A percentile compares a stretch with the other conserved stretches of the same genome.
These are phyloP conservation scores for Saksenaea vasiformis DNA, from an alignment of 371 early-diverging fungal species.

Conservation along the genomic window DNA sequence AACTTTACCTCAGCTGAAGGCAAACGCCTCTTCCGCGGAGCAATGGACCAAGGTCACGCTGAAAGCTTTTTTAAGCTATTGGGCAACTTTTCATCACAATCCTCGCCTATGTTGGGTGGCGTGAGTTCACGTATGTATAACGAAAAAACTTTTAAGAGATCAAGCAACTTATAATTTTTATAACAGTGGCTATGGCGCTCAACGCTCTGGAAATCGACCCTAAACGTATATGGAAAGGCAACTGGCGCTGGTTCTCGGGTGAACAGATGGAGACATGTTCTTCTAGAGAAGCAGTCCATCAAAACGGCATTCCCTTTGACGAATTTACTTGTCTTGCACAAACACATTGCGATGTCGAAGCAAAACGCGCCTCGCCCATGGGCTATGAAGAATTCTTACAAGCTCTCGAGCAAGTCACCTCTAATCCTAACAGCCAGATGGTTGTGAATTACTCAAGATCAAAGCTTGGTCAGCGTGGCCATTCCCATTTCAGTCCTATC, in stretches of 20 bases:
- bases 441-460: conserved; percentile 81
- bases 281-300: conserved; percentile 66
- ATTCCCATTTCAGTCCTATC: conserved; percentile 59
- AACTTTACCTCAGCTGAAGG: conserved; percentile 75
- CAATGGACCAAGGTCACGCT: conserved; percentile 73
- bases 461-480: conserved; percentile 75
- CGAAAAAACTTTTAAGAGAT: conserved; percentile 52
- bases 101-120: conserved; percentile 65
- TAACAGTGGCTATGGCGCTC: conserved; percentile 82
- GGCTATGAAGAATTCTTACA: conserved; percentile 69
- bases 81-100: conserved; percentile 87
- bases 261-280: conserved; percentile 84
- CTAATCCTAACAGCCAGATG: conserved; percentile 73
- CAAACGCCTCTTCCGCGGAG: conserved; percentile 75
- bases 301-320: conserved; percentile 82
- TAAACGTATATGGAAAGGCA: conserved; percentile 87
- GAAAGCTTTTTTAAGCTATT: conserved; percentile 86
- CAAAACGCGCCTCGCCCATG: conserved; percentile 61
- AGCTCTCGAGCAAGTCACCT: conserved; percentile 68
- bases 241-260: conserved; percentile 83
- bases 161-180: not conserved
- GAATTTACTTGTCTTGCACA: conserved; percentile 85
- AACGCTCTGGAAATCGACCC: conserved; percentile 93
- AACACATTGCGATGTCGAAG: conserved; percentile 75
- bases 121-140: conserved; percentile 55